These are phyloP conservation scores for Neurospora hispaniola DNA, from an alignment of 495 filamentous ascomycete genomes.

Conservation along the genomic window DNA sequence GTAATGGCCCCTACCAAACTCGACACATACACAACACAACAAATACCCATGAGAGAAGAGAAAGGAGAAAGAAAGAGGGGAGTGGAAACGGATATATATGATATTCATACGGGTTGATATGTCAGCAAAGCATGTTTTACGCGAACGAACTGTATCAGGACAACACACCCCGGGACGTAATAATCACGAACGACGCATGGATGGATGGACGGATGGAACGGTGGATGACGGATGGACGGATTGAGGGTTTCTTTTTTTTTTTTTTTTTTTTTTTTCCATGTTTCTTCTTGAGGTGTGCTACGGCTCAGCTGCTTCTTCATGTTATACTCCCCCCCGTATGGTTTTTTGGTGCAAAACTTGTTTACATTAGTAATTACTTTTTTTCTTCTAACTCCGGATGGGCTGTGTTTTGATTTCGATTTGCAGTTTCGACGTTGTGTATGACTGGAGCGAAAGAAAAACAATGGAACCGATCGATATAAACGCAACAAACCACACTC, in stretches of 20 bases:
- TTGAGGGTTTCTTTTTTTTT: neutral
- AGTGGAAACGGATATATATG: neutral
- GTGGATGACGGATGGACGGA: neutral
- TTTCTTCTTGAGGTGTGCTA: neutral
- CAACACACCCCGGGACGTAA: neutral
- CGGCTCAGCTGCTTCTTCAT: neutral
- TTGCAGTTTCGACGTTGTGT: too few species aligned
- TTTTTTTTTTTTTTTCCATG: neutral
- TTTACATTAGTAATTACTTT: neutral
- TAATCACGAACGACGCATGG: neutral
- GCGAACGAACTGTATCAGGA: neutral
- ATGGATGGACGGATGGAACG: neutral
- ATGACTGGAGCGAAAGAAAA: too few species aligned
- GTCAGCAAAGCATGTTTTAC: neutral
- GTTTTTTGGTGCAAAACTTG: neutral
- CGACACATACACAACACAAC: neutral
- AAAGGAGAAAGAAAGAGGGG: neutral
- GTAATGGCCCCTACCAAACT: neutral
- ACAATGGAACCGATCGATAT: too few species aligned
- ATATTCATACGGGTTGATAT: neutral
- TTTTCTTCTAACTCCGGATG: neutral
- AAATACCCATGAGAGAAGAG: neutral
- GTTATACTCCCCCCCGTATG: neutral
- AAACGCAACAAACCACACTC: too few species aligned
- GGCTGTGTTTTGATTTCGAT: neutral